Base-by-base conservation (phyloP, 257 asterid genomes). In the Ophiorrhiza pumila region DNA sequence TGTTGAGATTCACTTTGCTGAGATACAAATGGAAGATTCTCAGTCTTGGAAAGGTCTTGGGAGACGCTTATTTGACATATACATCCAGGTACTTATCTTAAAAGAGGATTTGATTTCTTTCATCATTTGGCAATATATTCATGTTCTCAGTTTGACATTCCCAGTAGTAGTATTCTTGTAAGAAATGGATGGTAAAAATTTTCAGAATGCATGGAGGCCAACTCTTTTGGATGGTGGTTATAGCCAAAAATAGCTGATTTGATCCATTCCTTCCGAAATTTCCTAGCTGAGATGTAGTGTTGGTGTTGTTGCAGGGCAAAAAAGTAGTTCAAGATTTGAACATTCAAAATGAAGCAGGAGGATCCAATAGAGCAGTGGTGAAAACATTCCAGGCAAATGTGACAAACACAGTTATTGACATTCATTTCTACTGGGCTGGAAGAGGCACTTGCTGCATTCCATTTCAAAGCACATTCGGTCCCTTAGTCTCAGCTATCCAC, bases 391-490 rank as follows among this genome's bases (percentile, higher is more conserved):
- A 73, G 27, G 87, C 87, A 5, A 89, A 89, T 61, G 86, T 89
- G 77, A 89, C 83, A 2, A 82, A 80, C 79, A 83, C 80, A 5
- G 79, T 77, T 73, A 65, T 85, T 74, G 91, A 86, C 75, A 82
- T 86, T 25, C 95, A 89, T 79, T 80, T 86, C 64, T 29, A 68
- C 52, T 83, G 95, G 90, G 86, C 86, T 37, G 92, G 95, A 34
- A 89, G 75, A 76, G 95, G 95, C 52, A 85, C 91, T 29, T 86
- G 92, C 66, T 89, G 92, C 85, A 87, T 86, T 69, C 91, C 91
- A 14, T 7, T 75, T 68, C 95, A 86, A 65, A 88, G 95, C 88
- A 89, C 87, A 12, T 86, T 55, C 18, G 90, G 95, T 41, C 91
- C 91, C 43, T 55, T 86, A 47, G 82, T 88, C 63, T 88, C 92